These are phyloP conservation scores for Aspergillus quadrilineatus DNA, from an alignment of 2,329 filamentous ascomycete species.

Conservation along the genomic window DNA sequence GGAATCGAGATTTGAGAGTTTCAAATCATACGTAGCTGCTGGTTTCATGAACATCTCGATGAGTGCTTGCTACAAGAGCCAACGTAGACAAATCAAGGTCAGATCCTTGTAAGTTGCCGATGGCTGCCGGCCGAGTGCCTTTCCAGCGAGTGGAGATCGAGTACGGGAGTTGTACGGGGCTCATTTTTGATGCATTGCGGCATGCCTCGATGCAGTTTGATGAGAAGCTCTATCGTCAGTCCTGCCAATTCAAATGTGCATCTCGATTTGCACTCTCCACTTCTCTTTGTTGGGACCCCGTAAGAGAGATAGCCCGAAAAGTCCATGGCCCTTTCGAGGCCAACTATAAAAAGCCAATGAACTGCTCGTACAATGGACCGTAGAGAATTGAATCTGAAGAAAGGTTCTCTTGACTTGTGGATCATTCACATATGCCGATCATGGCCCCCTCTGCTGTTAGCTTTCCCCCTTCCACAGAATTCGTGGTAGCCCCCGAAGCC, in stretches of 20 bases:
- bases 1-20: slow-evolving; percentile 1
- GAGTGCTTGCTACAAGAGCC: slow-evolving; percentile 1
- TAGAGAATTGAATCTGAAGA: background rate
- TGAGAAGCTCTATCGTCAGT: background rate
- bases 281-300: background rate
- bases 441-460: slow-evolving; percentile 13
- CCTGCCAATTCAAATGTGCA: slow-evolving; percentile 7
- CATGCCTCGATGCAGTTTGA: slow-evolving; percentile 4
- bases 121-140: slow-evolving; percentile 1
- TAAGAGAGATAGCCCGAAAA: background rate
- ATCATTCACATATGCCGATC: slow-evolving; percentile 6
- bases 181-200: slow-evolving; percentile 9
- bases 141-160: slow-evolving; percentile 9
- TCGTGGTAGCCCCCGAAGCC: slow-evolving; percentile 8
- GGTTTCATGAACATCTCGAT: slow-evolving; percentile 1
- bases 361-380: background rate
- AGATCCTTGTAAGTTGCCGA: slow-evolving; percentile 10
- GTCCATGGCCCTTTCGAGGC: background rate
- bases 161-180: slow-evolving; percentile 3
- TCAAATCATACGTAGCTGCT: slow-evolving; percentile 7
- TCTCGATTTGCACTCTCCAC: slow-evolving; percentile 3
- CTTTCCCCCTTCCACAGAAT: slow-evolving; percentile 2
- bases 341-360: slow-evolving; percentile 10
- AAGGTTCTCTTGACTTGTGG: background rate
- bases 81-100: slow-evolving; percentile 4